phyloP scores from a whole-genome alignment of 1,284 basidiomycete species.

The Microbotryomycetes sp. region DNA sequence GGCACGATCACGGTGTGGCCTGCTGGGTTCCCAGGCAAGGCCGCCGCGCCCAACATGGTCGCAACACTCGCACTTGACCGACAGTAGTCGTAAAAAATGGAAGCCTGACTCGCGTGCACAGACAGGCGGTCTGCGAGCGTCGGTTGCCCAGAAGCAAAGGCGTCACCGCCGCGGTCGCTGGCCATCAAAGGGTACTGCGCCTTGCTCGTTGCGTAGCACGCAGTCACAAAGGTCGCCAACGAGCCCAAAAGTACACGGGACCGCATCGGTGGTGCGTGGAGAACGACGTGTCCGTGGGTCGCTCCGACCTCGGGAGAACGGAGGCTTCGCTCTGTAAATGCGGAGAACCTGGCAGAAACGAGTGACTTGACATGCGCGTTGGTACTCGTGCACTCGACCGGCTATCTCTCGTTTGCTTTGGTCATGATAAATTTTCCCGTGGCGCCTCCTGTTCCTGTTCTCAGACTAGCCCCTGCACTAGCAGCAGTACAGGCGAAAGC shows the following conservation, averaged over 20 bases:
- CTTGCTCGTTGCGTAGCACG: background rate
- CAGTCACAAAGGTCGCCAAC: background rate
- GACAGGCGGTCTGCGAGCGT: slow-evolving; percentile 63
- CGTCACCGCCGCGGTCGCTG: background rate
- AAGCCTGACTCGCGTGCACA: slow-evolving; percentile 54
- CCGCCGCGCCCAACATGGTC: background rate
- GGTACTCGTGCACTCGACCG: too few relatives aligned
- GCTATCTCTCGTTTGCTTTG: too few relatives aligned
- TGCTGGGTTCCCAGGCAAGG: background rate
- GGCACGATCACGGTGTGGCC: slow-evolving; percentile 57
- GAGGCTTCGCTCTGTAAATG: too few relatives aligned
- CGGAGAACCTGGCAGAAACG: too few relatives aligned
- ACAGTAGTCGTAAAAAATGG: slow-evolving; percentile 72
- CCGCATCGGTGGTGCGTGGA: background rate
- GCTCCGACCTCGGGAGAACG: too few relatives aligned
- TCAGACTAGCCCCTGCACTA: too few relatives aligned
- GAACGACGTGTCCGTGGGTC: too few relatives aligned
- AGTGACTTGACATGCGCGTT: too few relatives aligned
- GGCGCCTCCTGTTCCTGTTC: too few relatives aligned
- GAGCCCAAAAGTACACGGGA: background rate
- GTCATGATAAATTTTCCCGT: too few relatives aligned
- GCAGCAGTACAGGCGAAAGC: too few relatives aligned
- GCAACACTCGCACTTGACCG: slow-evolving; percentile 46
- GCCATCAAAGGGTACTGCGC: background rate
- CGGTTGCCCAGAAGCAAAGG: slow-evolving; percentile 37